Percentiles rank a stretch among this genome's conserved stretches.
These are phyloP conservation scores for Podila minutissima DNA, from an alignment of 192 early-diverging fungal genomes.

Conservation along the genomic window DNA sequence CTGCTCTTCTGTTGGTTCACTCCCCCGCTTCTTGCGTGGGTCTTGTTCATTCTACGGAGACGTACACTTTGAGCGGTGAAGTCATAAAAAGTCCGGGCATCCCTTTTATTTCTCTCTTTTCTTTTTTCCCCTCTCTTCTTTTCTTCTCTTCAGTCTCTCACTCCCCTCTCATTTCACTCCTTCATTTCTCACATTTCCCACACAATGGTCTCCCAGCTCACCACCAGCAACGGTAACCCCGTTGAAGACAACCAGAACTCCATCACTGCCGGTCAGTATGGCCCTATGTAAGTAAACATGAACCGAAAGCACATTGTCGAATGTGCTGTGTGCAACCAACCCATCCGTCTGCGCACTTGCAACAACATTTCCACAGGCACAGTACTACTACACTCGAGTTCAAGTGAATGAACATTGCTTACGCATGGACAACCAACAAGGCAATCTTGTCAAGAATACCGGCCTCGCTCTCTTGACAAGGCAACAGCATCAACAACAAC, in stretches of 20 bases:
- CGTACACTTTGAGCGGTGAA: not conserved
- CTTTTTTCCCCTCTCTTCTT: not conserved
- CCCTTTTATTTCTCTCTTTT: not conserved
- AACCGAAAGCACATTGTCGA: not conserved
- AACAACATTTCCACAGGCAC: not conserved
- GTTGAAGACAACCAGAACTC: constrained; percentile 82
- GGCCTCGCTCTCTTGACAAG: not conserved
- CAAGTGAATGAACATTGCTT: not conserved
- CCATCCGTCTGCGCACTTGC: not conserved
- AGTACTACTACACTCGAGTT: too few relatives aligned
- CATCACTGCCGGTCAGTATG: constrained; percentile 71
- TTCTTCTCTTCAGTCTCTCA: not conserved
- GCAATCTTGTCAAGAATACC: not conserved
- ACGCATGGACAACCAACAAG: not conserved
- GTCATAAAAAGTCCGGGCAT: not conserved
- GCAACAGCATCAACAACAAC: not conserved
- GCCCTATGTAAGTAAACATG: constrained; percentile 57
- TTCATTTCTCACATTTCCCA: not conserved
- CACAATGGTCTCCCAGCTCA: not conserved
- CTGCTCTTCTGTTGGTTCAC: not conserved
- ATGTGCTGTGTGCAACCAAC: not conserved
- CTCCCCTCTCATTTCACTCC: not conserved
- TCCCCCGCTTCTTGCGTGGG: not conserved
- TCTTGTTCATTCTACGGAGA: not conserved
- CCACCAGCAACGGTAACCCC: constrained; percentile 63